phyloP scores from a whole-genome alignment of 2,329 filamentous ascomycete genomes.

The Botrytis paeoniae region DNA sequence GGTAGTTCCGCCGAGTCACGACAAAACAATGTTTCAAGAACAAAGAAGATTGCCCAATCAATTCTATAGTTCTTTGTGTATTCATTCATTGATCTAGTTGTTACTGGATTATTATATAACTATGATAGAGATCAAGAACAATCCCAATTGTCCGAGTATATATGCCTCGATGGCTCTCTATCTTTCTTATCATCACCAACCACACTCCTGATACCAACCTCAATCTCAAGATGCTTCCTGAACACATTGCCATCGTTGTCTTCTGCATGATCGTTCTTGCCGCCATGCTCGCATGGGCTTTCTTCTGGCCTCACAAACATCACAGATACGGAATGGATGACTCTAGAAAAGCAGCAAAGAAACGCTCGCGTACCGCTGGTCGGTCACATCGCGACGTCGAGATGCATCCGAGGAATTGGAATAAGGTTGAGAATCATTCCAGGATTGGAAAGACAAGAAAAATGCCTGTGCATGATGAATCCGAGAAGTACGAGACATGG shows the following conservation, averaged over 20 bases:
- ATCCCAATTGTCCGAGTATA: not conserved
- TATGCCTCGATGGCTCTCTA: not conserved
- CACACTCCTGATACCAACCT: not conserved
- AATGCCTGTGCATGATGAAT: not conserved
- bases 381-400: conserved; percentile 10
- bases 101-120: not conserved
- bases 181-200: not conserved
- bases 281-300: conserved; percentile 9
- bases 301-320: conserved; percentile 8
- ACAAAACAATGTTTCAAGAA: not conserved
- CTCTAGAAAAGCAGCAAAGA: not conserved
- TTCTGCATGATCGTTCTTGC: conserved; percentile 10
- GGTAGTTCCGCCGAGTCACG: not conserved
- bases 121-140: not conserved
- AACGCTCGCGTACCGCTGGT: conserved; percentile 12
- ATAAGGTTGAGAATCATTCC: not conserved
- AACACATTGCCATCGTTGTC: not conserved
- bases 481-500: not conserved
- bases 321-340: not conserved
- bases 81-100: not conserved
- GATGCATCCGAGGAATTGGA: conserved; percentile 12
- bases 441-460: not conserved
- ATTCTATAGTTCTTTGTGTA: not conserved
- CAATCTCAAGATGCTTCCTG: not conserved
- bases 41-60: not conserved